Evolutionary conservation across 225 moss, liverwort and hornwort species (phyloP), one percentile per base, ranked within the genome.

Genomic region (Bryum argenteum): DNA sequence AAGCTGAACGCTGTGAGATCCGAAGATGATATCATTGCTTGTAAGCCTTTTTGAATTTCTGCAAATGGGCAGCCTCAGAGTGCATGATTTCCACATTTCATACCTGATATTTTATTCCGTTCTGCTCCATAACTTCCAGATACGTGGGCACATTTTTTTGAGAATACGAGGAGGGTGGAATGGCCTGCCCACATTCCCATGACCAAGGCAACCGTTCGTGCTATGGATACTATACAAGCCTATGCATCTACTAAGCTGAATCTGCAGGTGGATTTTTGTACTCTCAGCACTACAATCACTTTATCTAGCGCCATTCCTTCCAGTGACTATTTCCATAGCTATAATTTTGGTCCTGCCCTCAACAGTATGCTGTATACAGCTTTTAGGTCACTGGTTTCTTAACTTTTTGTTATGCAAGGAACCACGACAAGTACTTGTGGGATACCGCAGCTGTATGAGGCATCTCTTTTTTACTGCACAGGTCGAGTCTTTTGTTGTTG

Each of bases 201-300:
- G 98, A 91, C 94, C 23, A 98, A 98, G 78, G 94, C 98, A 41
- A 84, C 91, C n/a, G 42, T 98, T 64, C 91, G 94, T 69, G 98
- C 89, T 22, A 78, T 98, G 84, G 98, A 98, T 79, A 90, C 92
- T 50, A 69, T 98, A 21, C 90, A 98, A 73, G 76, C 87, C 9
- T 93, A 83, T 78, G 83, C 84, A 26, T 79, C 72, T 37, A 71
- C 19, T 22, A 72, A 76, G 61, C 64, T 82, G 64, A 62, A 74
- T 33, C 54, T 77, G 70, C 72, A 70, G 91, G 94, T 94, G 54
- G 10, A 37, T 14, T 63, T 61, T 28, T 53, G 3, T 58, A 48
- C 33, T 66, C 65, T 48, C 17, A 15, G 14, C 15, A 15, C 11
- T 48, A 6, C 3, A 11, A 48, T 48, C 14, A 6, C 48, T 33